Conservation (phyloP, 2,329 filamentous ascomycete species). For the Teratosphaeriaceae sp. region DNA sequence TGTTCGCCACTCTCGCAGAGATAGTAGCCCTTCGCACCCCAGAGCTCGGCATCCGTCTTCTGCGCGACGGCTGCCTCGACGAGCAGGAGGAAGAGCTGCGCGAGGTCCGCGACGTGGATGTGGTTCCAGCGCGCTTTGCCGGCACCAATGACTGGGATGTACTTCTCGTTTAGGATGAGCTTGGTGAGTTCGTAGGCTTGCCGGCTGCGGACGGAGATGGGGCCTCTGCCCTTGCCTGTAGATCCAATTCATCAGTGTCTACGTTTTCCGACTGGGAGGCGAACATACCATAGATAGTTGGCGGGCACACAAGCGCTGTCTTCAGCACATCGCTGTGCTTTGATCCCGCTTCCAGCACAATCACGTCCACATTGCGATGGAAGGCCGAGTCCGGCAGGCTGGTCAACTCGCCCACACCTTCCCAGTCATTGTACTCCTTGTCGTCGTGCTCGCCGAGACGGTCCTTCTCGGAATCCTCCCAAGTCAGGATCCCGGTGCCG, state of each 20-base stretch:
- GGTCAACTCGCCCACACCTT: conserved; percentile 47
- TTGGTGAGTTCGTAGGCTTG: conserved; percentile 54
- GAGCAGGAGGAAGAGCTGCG: conserved; percentile 49
- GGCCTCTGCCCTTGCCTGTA: conserved; percentile 46
- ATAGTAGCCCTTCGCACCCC: conserved; percentile 60
- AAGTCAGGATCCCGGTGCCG: conserved; percentile 52
- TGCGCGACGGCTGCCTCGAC: conserved; percentile 46
- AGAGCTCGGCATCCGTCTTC: conserved; percentile 37
- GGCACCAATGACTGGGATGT: conserved; percentile 50
- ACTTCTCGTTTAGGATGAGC: conserved; percentile 45
- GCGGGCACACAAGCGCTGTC: conserved; percentile 59
- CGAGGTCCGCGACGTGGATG: conserved; percentile 56
- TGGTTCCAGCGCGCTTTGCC: conserved; percentile 51
- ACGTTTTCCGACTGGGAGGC: neutral
- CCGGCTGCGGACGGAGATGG: conserved; percentile 47
- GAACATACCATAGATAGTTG: conserved; percentile 53
- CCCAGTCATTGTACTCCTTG: conserved; percentile 54
- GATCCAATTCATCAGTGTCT: neutral
- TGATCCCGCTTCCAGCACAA: conserved; percentile 49
- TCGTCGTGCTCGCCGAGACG: conserved; percentile 42
- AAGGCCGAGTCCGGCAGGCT: conserved; percentile 50
- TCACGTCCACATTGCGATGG: conserved; percentile 64
- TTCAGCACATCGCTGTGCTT: conserved; percentile 45
- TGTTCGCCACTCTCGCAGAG: conserved; percentile 58
- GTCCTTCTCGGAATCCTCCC: conserved; percentile 41